Evolutionary conservation across 1,284 basidiomycete species (phyloP).

Genomic region (Kalmanozyma brasiliensis): DNA sequence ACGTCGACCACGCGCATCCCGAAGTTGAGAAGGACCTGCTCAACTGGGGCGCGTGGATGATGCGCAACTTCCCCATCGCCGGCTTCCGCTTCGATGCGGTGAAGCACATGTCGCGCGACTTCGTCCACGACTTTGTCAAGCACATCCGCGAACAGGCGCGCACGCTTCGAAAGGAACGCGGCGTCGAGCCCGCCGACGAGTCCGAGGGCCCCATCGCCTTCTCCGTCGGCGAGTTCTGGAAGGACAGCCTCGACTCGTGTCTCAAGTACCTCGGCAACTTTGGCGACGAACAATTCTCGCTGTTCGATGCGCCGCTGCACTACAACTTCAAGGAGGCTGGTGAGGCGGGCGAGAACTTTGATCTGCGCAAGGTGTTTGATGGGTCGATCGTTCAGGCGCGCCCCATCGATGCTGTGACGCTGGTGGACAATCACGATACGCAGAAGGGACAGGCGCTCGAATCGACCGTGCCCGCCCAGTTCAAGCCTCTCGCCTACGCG

Average conservation of each 20-base stretch:
- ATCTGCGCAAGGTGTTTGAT: conserved; percentile 73
- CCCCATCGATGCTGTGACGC: conserved; percentile 74
- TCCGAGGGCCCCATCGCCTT: conserved; percentile 50
- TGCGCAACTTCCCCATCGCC: conserved; percentile 56
- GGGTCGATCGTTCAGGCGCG: conserved; percentile 72
- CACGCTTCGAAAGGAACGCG: conserved; percentile 44
- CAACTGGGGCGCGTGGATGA: conserved; percentile 74
- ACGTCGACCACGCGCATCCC: conserved; percentile 84
- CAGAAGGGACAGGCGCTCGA: conserved; percentile 70
- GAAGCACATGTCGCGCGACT: conserved; percentile 66
- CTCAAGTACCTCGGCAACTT: conserved; percentile 68
- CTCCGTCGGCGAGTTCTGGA: conserved; percentile 62
- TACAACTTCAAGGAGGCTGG: conserved; percentile 73
- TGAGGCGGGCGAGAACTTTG: conserved; percentile 71
- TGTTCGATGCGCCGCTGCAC: conserved; percentile 74
- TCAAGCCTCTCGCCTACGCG: conserved; percentile 78
- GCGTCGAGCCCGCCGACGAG: conserved; percentile 51
- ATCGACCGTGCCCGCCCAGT: conserved; percentile 72
- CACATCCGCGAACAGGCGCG: conserved; percentile 69
- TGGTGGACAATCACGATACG: conserved; percentile 73
- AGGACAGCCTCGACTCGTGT: conserved; percentile 48
- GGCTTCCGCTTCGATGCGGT: conserved; percentile 64
- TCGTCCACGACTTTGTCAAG: conserved; percentile 73
- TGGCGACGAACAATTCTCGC: conserved; percentile 72
- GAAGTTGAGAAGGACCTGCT: conserved; percentile 73